Percentiles rank a stretch among this genome's conserved stretches.
Evolutionary conservation across 441 rosid genomes (phyloP).

Genomic region (Erysimum pusillum): DNA sequence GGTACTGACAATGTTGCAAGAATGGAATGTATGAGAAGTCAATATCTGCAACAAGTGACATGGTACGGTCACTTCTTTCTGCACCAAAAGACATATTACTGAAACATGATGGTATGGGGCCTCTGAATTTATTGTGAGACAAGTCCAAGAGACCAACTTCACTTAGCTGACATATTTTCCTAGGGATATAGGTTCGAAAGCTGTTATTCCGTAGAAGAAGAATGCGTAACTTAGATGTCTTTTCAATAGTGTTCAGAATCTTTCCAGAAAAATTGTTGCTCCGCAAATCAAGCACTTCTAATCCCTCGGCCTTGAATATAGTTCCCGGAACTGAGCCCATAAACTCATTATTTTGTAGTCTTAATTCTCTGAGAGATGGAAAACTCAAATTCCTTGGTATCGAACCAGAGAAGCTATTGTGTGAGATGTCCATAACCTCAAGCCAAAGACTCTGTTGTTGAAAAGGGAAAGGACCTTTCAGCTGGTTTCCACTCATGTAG

Average conservation of each 20-base stretch:
- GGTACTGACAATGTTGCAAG: not conserved
- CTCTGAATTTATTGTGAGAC: conserved; percentile 29
- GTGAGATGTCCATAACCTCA: conserved; percentile 31
- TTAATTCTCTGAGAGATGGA: conserved; percentile 7
- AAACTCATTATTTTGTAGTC: conserved; percentile 29
- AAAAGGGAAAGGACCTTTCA: conserved; percentile 28
- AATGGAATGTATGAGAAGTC: not conserved
- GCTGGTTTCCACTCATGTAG: conserved; percentile 17
- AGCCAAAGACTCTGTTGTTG: not conserved
- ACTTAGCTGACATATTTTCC: conserved; percentile 33
- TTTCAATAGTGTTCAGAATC: not conserved
- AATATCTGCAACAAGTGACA: not conserved
- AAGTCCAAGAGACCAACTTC: conserved; percentile 30
- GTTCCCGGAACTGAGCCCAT: conserved; percentile 3
- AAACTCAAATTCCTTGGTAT: conserved; percentile 2
- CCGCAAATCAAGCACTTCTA: conserved; percentile 4
- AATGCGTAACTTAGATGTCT: not conserved
- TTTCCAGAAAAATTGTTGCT: conserved; percentile 34
- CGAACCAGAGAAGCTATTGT: conserved; percentile 37
- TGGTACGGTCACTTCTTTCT: not conserved
- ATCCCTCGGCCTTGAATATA: not conserved
- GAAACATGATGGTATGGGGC: conserved; percentile 32
- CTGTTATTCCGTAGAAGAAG: conserved; percentile 35
- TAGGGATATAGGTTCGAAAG: conserved; percentile 14
- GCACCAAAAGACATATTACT: conserved; percentile 7